phyloP scores from a whole-genome alignment of 1,284 basidiomycete genomes.

The Ganoderma resinaceum region DNA sequence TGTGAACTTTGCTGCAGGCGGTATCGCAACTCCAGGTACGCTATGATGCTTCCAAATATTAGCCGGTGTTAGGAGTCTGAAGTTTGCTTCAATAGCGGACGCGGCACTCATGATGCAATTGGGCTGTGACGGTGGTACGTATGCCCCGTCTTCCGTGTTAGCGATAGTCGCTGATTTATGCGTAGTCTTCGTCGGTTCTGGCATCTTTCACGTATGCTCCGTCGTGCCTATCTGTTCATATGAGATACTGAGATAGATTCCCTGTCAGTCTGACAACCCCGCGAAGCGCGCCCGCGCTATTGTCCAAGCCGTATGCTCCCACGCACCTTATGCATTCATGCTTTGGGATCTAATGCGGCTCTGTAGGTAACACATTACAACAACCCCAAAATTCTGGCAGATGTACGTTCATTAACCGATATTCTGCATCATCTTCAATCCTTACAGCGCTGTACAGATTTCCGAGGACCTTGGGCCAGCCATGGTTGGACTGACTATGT shows the following conservation, averaged over 20 bases:
- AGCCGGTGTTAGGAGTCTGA: conserved; percentile 13
- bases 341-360: conserved; percentile 18
- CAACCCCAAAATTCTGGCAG: conserved; percentile 86
- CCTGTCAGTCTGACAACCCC: conserved; percentile 85
- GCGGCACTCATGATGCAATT: conserved; percentile 99
- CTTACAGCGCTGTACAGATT: conserved; percentile 53
- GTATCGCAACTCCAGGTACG: conserved; percentile 93
- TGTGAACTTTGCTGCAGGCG: conserved; percentile 96
- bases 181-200: conserved; percentile 91
- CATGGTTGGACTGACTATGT: conserved; percentile 95
- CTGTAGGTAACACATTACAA: conserved; percentile 91
- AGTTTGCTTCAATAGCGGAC: conserved; percentile 64
- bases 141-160: conserved; percentile 18
- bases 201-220: conserved; percentile 85
- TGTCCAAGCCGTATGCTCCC: conserved; percentile 83
- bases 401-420: conserved; percentile 49
- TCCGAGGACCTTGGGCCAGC: conserved; percentile 91
- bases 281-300: conserved; percentile 96
- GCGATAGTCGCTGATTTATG: conserved; percentile 19
- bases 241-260: conserved; percentile 16
- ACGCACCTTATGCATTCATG: background rate
- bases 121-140: conserved; percentile 93
- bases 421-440: conserved; percentile 11
- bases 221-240: background rate
- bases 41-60: conserved; percentile 5